phyloP scores from a whole-genome alignment of 1,284 basidiomycete species.

The Boletus semigastroideus region DNA sequence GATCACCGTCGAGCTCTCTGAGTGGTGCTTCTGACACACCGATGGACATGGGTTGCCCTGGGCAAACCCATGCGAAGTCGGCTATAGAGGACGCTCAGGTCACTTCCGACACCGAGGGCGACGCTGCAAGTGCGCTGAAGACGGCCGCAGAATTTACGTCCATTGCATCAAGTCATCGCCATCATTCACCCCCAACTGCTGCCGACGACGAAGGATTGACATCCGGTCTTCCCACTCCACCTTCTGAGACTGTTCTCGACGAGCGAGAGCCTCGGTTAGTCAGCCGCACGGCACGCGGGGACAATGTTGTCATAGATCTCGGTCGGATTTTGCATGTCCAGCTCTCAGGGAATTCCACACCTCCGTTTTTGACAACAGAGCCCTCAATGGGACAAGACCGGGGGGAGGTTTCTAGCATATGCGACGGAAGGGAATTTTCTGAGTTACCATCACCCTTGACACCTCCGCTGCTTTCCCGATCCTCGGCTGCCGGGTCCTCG shows the following conservation, averaged over 20 bases:
- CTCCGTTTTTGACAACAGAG: slow-evolving; percentile 3
- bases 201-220: not conserved
- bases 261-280: not conserved
- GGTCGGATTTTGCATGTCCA: not conserved
- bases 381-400: not conserved
- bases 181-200: not conserved
- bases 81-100: not conserved
- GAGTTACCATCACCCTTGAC: slow-evolving; percentile 1
- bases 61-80: not conserved
- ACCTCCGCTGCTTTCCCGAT: slow-evolving; percentile 2
- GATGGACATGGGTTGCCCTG: not conserved
- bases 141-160: not conserved
- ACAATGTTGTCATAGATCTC: not conserved
- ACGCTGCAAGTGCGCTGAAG: not conserved
- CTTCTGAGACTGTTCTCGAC: not conserved
- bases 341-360: not conserved
- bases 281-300: not conserved
- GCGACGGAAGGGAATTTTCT: not conserved
- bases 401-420: no score
- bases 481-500: not conserved
- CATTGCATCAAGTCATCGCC: not conserved
- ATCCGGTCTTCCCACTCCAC: slow-evolving; percentile 10
- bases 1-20: not conserved
- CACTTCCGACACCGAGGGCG: not conserved
- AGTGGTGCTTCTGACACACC: not conserved